phyloP scores from a whole-genome alignment of 2,329 filamentous ascomycete genomes.

The Penicillium sp. region DNA sequence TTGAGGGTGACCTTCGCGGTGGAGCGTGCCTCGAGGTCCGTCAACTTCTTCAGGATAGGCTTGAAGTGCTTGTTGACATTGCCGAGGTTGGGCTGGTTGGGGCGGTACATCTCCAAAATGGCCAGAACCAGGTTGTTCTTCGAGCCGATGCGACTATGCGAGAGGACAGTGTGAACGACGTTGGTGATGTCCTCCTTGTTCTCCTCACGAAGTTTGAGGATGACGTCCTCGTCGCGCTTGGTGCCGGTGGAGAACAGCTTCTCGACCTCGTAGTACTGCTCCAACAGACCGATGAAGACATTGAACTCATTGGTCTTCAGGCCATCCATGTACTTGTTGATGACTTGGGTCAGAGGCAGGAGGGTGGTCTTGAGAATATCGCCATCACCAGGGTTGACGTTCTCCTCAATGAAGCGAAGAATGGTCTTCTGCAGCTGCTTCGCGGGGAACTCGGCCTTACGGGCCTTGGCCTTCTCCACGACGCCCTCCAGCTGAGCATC shows the following conservation, averaged over 20 bases:
- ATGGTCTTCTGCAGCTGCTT: conserved; percentile 83
- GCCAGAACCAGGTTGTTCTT: conserved; percentile 94
- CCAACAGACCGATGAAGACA: conserved; percentile 75
- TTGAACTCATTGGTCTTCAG: conserved; percentile 86
- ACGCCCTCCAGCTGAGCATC: conserved; percentile 78
- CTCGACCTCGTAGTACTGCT: conserved; percentile 81
- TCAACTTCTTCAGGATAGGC: conserved; percentile 75
- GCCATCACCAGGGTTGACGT: conserved; percentile 69
- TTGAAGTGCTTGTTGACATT: conserved; percentile 88
- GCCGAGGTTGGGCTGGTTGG: conserved; percentile 86
- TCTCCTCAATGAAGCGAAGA: conserved; percentile 84
- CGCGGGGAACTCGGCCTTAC: conserved; percentile 85
- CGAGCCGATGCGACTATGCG: conserved; percentile 84
- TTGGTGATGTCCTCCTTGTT: conserved; percentile 87
- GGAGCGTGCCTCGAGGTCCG: conserved; percentile 80
- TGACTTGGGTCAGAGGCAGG: conserved; percentile 71
- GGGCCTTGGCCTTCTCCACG: conserved; percentile 75
- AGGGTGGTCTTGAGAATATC: conserved; percentile 71
- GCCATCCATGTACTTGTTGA: conserved; percentile 79
- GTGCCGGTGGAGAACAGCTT: conserved; percentile 81
- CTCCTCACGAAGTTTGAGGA: conserved; percentile 90
- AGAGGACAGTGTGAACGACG: conserved; percentile 86
- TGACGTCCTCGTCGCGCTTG: conserved; percentile 86
- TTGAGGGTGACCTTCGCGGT: conserved; percentile 97
- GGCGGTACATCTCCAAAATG: conserved; percentile 89